Percentiles rank a stretch among this genome's conserved stretches.
These are phyloP conservation scores for Lepidopterella palustris DNA, from an alignment of 495 filamentous ascomycete species.

Conservation along the genomic window DNA sequence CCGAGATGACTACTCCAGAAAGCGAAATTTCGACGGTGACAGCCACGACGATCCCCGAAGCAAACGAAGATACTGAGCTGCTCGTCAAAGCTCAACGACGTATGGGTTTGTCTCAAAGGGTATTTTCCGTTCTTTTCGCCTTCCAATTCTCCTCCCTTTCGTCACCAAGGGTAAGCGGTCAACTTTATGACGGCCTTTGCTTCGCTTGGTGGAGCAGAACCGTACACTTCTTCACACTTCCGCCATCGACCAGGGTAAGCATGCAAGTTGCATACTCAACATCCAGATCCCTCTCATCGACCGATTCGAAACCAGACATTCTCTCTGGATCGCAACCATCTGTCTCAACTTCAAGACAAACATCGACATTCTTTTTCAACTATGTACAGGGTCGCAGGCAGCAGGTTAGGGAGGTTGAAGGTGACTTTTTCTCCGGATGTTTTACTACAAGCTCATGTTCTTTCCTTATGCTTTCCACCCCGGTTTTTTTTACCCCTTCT, in stretches of 20 bases:
- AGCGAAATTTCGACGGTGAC: slow-evolving; percentile 53
- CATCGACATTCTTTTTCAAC: neutral
- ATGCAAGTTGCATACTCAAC: neutral
- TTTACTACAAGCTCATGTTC: neutral
- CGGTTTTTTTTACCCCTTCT: slow-evolving; percentile 2
- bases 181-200: slow-evolving; percentile 27
- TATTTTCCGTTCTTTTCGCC: slow-evolving; percentile 41
- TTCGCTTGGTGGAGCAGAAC: neutral
- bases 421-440: neutral
- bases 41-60: slow-evolving; percentile 72
- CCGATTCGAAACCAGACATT: neutral
- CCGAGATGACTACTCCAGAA: slow-evolving; percentile 50
- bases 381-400: neutral
- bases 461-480: neutral
- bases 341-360: neutral
- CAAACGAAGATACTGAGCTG: slow-evolving; percentile 42
- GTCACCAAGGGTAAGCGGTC: slow-evolving; percentile 58
- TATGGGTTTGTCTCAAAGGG: slow-evolving; percentile 40
- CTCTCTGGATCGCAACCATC: neutral
- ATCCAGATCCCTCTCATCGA: neutral
- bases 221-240: neutral
- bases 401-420: neutral
- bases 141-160: slow-evolving; percentile 47
- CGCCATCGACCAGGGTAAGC: slow-evolving; percentile 20
- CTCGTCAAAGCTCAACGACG: slow-evolving; percentile 1